phyloP scores from a whole-genome alignment of 2,329 filamentous ascomycete species.

The Phaeosphaeria sp. region DNA sequence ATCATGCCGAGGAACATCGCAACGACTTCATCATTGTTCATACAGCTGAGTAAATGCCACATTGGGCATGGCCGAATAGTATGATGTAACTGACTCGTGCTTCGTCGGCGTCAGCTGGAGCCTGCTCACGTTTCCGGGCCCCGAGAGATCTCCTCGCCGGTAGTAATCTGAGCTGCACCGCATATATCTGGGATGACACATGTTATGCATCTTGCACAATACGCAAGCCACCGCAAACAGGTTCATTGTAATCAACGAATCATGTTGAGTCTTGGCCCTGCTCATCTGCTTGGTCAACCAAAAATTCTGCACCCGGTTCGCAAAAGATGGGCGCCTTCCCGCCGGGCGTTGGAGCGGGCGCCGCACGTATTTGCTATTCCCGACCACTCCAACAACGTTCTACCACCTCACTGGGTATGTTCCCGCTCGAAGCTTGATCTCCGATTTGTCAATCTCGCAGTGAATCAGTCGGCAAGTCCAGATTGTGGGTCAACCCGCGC shows the following conservation, averaged over 20 bases:
- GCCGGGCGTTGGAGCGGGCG: background rate
- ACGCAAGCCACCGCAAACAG: background rate
- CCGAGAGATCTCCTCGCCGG: background rate
- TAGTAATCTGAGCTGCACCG: background rate
- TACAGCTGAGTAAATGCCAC: too few species aligned
- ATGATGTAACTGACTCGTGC: too few species aligned
- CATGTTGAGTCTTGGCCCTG: background rate
- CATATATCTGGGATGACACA: background rate
- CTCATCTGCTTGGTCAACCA: background rate
- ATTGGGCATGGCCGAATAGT: too few species aligned
- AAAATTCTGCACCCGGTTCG: background rate
- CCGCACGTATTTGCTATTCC: slow-evolving; percentile 16
- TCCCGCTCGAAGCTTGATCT: slow-evolving; percentile 7
- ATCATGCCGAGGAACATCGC: too few species aligned
- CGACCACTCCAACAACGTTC: slow-evolving; percentile 15
- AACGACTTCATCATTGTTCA: too few species aligned
- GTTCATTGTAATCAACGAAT: background rate
- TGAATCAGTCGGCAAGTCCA: slow-evolving; percentile 3
- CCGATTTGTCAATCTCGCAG: slow-evolving; percentile 13
- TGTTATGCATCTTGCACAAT: background rate
- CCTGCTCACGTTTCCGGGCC: background rate
- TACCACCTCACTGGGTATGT: slow-evolving; percentile 9
- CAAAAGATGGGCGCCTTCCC: background rate
- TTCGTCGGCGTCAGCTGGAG: too few species aligned
- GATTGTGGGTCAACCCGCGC: slow-evolving; percentile 15